Base-by-base conservation (phyloP, 2,329 filamentous ascomycete genomes). In the Volutella citrinella region DNA sequence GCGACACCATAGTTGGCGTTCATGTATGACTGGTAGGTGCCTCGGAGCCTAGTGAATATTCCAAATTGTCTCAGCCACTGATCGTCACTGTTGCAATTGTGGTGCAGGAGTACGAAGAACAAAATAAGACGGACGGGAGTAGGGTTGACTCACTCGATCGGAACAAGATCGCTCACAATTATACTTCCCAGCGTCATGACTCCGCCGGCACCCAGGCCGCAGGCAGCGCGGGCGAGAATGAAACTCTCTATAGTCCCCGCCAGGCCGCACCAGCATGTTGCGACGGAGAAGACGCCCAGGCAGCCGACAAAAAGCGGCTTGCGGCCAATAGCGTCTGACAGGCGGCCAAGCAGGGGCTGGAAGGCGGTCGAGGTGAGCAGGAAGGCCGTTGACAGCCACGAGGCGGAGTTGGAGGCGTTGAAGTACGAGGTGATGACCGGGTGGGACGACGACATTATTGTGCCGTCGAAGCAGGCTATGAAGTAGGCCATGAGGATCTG, bases 401-500 rank as follows among this genome's bases (percentile, higher is more conserved):
- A 88, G 4, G 87, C 87, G 28, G 79, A 79, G 57, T 91, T 88
- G 19, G 84, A 85, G 30, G 83, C 76, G 41, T 80, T 67, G 59
- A 91, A 91, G 57, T 90, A 80, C 1, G 84, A 88, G 1, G 85
- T 89, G 42, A 91, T 88, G 37, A 87, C 83, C 1, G 86, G 85
- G 57, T 93, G 86, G 25, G 76, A 82, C 4, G 84, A 87, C 5
- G 84, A 84, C 84, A 91, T 89, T 46, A 91, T 75, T 5, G 85
- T 91, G 10, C 77, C 74, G 64, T 91, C 87, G 53, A 91, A 90
- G 55, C 70, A 79, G 20, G 67, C 64, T 12, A 80, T 66, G 42
- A 82, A 75, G 50, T 76, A 76, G 5, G 69, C 68, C n/a, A 72
- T 54, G 41, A 83, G 60, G 28, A 84, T 67, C 31, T 74, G 73